phyloP scores from a whole-genome alignment of 805 yeast genomes.

The Kuraishia piskuri region DNA sequence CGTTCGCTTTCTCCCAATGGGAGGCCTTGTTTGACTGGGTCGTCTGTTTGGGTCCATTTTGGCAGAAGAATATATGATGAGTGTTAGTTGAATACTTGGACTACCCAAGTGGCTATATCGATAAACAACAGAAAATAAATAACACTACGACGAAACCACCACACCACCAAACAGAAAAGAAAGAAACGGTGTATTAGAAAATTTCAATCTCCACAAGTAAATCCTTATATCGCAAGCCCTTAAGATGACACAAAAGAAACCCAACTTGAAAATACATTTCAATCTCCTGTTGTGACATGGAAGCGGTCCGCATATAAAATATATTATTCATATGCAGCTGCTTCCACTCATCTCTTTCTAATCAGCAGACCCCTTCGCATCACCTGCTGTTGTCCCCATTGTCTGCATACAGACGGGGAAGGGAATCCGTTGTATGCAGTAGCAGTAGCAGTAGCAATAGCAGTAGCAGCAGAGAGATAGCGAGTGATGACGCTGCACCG shows the following conservation, averaged over 20 bases:
- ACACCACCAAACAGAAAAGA: no score
- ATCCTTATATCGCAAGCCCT: no score
- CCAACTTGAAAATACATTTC: no score
- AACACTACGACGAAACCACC: no score
- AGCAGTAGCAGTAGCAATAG: no score
- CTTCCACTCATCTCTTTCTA: neutral
- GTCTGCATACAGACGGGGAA: neutral
- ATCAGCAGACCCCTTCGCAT: neutral
- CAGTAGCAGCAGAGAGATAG: neutral
- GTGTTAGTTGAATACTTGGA: no score
- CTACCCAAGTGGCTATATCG: no score
- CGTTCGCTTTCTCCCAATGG: neutral
- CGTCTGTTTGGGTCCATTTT: neutral
- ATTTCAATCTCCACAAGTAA: no score
- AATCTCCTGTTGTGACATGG: no score
- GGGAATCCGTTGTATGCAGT: neutral
- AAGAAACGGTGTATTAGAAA: no score
- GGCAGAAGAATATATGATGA: neutral
- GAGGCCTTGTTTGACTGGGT: neutral
- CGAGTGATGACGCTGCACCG: neutral
- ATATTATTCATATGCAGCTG: neutral
- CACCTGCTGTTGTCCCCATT: neutral
- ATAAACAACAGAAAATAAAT: neutral
- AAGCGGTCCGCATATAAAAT: neutral
- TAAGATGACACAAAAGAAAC: no score